phyloP scores from a whole-genome alignment of 805 yeast species.

The Kodamaea laetipori region DNA sequence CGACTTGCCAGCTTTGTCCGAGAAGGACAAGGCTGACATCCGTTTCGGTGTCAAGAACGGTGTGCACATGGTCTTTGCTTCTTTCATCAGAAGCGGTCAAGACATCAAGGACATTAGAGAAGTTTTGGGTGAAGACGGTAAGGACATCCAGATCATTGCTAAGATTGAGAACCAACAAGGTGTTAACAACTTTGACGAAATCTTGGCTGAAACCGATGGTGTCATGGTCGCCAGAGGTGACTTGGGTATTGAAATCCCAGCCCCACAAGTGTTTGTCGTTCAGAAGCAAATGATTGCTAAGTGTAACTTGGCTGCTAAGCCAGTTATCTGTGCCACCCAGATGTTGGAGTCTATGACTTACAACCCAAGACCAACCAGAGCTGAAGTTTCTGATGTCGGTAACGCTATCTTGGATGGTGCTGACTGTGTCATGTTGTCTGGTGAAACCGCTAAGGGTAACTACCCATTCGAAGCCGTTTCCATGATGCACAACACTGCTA shows the following conservation, averaged over 20 bases:
- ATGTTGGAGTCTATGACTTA: conserved; percentile 99
- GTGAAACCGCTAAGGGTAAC: conserved; percentile 99
- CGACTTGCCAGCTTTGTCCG: conserved; percentile 96
- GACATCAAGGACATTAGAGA: conserved; percentile 89
- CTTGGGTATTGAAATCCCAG: conserved; percentile 98
- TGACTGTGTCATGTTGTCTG: conserved; percentile 99
- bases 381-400: conserved; percentile 99
- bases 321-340: conserved; percentile 99
- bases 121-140: conserved; percentile 96
- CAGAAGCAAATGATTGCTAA: conserved; percentile 99
- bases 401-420: conserved; percentile 99
- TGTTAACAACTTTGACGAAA: conserved; percentile 98
- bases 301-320: conserved; percentile 99
- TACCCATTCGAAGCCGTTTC: conserved; percentile 97
- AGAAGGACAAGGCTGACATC: conserved; percentile 92
- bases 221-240: conserved; percentile 99
- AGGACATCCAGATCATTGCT: conserved; percentile 92
- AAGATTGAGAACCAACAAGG: conserved; percentile 99
- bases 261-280: conserved; percentile 96
- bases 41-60: conserved; percentile 95
- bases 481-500: conserved; percentile 97
- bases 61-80: conserved; percentile 98
- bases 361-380: conserved; percentile 99
- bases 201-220: conserved; percentile 93
- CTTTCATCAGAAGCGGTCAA: conserved; percentile 92